phyloP scores from a whole-genome alignment of 495 filamentous ascomycete species.

The Tetracladium setigerum region DNA sequence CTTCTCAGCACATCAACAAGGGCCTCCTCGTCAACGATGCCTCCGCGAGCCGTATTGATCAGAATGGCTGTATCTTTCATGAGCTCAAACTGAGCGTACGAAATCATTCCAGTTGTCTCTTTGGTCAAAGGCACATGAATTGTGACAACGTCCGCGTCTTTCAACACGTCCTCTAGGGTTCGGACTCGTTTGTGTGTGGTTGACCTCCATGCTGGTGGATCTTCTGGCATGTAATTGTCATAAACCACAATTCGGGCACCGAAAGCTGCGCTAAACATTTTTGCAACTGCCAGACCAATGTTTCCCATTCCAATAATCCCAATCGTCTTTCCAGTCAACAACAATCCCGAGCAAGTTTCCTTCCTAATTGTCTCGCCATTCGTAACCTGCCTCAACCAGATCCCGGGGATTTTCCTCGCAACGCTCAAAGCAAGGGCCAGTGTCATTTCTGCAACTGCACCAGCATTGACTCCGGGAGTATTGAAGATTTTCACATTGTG shows the following conservation, averaged over 20 bases:
- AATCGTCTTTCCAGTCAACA: constrained; percentile 26
- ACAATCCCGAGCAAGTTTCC: constrained; percentile 25
- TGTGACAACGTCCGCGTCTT: constrained; percentile 27
- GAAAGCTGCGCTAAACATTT: constrained; percentile 30
- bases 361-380: constrained; percentile 22
- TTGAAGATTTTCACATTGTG: constrained; percentile 10
- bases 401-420: constrained; percentile 25
- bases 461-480: constrained; percentile 21
- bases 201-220: constrained; percentile 21
- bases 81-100: constrained; percentile 33
- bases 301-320: constrained; percentile 36
- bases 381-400: constrained; percentile 25
- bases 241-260: constrained; percentile 27
- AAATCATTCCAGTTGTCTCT: constrained; percentile 36
- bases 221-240: constrained; percentile 24
- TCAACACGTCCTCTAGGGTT: constrained; percentile 24
- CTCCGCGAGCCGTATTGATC: constrained; percentile 50
- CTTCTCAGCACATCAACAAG: constrained; percentile 38
- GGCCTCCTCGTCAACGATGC: constrained; percentile 47
- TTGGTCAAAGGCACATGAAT: constrained; percentile 27
- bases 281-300: constrained; percentile 27
- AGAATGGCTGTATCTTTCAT: constrained; percentile 44
- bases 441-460: constrained; percentile 30
- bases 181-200: constrained; percentile 24
- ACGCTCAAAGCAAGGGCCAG: constrained; percentile 26